A percentile compares a stretch with the other conserved stretches of the same genome.
Evolutionary conservation across 1,139 yeast genomes (phyloP).

Genomic region (Debaryomyces fabryi): DNA sequence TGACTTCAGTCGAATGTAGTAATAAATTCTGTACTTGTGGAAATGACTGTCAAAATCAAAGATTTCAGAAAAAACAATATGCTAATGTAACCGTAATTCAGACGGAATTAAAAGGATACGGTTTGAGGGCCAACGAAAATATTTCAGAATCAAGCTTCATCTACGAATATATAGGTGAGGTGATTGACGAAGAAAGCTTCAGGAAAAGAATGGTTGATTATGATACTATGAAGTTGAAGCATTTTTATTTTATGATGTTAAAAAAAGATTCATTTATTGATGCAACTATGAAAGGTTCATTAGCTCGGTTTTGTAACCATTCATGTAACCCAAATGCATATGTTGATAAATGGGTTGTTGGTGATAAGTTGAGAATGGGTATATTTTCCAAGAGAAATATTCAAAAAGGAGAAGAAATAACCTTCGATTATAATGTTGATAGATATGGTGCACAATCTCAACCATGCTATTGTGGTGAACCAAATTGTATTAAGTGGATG

Average conservation of each 20-base stretch:
- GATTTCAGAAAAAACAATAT: conserved; percentile 77
- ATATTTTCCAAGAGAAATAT: conserved; percentile 83
- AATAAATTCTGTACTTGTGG: conserved; percentile 78
- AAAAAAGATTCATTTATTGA: conserved; percentile 92
- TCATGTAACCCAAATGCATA: conserved; percentile 93
- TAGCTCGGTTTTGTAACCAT: conserved; percentile 92
- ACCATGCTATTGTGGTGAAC: conserved; percentile 92
- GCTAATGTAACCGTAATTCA: conserved; percentile 75
- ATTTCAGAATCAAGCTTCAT: conserved; percentile 70
- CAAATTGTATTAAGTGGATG: conserved; percentile 87
- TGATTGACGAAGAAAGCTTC: conserved; percentile 75
- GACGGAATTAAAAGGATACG: conserved; percentile 87
- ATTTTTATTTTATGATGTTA: conserved; percentile 96
- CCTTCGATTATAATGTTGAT: conserved; percentile 95
- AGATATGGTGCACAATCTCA: conserved; percentile 95
- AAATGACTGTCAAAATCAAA: conserved; percentile 76
- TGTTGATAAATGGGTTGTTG: conserved; percentile 97
- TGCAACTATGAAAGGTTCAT: conserved; percentile 85
- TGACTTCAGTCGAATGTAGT: conserved; percentile 90
- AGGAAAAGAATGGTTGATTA: conserved; percentile 73
- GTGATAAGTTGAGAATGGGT: conserved; percentile 89
- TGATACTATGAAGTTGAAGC: conserved; percentile 71
- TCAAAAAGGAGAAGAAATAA: conserved; percentile 81
- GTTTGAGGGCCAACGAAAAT: conserved; percentile 68
- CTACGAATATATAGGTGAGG: conserved; percentile 94